phyloP scores from a whole-genome alignment of 73 alveolate genomes.

The Paramecium bursaria region DNA sequence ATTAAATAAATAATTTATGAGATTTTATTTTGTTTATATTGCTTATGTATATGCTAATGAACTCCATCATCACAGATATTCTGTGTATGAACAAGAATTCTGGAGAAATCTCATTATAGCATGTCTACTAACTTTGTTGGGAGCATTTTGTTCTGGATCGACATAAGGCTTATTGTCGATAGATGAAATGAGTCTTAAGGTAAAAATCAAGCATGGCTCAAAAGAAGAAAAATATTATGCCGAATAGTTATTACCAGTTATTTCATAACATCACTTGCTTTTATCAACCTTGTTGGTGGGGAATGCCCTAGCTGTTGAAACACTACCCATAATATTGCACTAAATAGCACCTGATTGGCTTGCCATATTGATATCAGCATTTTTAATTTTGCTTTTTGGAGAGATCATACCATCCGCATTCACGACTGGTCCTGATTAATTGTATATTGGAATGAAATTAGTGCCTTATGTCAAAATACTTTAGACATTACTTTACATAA shows the following conservation, averaged over 20 bases:
- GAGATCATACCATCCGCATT: constrained; percentile 97
- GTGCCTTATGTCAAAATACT: constrained; percentile 78
- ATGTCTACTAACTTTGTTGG: constrained; percentile 56
- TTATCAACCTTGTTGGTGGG: constrained; percentile 94
- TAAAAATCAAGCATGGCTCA: constrained; percentile 66
- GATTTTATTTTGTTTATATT: too few relatives aligned
- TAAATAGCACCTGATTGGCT: constrained; percentile 87
- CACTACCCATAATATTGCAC: constrained; percentile 92
- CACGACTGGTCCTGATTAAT: constrained; percentile 96
- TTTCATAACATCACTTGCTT: constrained; percentile 93
- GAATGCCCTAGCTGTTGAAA: constrained; percentile 97
- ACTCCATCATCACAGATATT: constrained; percentile 49
- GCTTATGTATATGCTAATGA: too few relatives aligned
- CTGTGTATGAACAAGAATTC: not conserved
- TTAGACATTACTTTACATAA: constrained; percentile 73
- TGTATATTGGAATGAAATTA: constrained; percentile 89
- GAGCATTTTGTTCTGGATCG: constrained; percentile 67
- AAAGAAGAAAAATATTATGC: constrained; percentile 75
- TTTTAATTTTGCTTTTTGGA: constrained; percentile 90
- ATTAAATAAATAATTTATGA: too few relatives aligned
- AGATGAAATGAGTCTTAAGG: constrained; percentile 62
- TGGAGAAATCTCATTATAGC: constrained; percentile 2
- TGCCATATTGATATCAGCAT: constrained; percentile 92
- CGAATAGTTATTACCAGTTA: constrained; percentile 82
- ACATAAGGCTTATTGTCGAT: constrained; percentile 69